Evolutionary conservation across 192 early-diverging fungal genomes (phyloP).

Genomic region (Glomus cerebriforme): DNA sequence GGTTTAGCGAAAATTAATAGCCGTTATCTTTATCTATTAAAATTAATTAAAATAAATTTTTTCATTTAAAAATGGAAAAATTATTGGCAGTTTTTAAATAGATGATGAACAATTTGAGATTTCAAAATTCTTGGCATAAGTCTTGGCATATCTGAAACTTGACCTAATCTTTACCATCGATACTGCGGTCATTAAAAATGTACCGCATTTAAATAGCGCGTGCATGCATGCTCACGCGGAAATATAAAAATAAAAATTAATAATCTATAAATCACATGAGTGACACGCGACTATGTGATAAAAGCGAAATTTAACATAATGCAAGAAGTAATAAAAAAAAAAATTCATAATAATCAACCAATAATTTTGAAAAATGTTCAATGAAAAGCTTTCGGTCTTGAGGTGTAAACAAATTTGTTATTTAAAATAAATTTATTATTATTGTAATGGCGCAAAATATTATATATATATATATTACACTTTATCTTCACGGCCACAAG

Average conservation of each 20-base stretch:
- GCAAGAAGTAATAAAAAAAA: too few relatives aligned
- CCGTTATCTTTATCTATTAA: background rate
- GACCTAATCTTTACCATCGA: background rate
- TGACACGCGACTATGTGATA: too few relatives aligned
- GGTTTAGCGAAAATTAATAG: background rate
- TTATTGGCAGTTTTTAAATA: background rate
- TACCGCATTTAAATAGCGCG: too few relatives aligned
- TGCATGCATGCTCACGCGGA: background rate
- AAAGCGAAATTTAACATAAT: too few relatives aligned
- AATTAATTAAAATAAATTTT: background rate
- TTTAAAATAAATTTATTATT: background rate
- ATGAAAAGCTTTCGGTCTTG: too few relatives aligned
- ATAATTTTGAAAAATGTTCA: too few relatives aligned
- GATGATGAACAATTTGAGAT: background rate
- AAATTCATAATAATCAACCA: too few relatives aligned
- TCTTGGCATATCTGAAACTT: background rate
- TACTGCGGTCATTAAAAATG: background rate
- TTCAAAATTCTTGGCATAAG: background rate
- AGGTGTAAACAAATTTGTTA: too few relatives aligned
- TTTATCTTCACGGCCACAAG: background rate
- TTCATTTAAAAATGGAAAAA: background rate
- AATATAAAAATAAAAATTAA: too few relatives aligned
- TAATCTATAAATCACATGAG: too few relatives aligned
- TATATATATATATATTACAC: too few relatives aligned
- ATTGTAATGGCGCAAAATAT: background rate